Evolutionary conservation across 352 stramenopile species (phyloP).

Genomic region (Globisporangium ultimum): DNA sequence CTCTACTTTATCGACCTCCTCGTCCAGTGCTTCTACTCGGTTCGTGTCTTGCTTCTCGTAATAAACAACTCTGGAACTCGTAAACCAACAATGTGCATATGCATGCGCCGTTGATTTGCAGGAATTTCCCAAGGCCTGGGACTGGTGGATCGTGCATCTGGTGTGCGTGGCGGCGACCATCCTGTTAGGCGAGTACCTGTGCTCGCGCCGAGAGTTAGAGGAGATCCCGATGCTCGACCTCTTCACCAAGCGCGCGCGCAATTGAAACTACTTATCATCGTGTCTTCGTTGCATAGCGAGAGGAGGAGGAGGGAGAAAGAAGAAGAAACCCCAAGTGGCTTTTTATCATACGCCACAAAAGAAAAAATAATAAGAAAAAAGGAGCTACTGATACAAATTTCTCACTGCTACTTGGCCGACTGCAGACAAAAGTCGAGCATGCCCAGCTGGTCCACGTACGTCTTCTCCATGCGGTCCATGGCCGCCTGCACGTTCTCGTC

Average conservation of each 20-base stretch:
- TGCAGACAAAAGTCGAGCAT: constrained; percentile 60
- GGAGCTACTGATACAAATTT: not conserved
- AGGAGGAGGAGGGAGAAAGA: not conserved
- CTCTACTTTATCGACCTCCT: constrained; percentile 87
- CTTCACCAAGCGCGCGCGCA: constrained; percentile 65
- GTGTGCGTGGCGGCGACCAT: constrained; percentile 71
- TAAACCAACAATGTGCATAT: too few relatives aligned
- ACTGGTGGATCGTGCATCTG: constrained; percentile 85
- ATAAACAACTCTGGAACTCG: too few relatives aligned
- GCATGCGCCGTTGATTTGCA: too few relatives aligned
- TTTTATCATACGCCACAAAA: not conserved
- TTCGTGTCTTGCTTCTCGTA: constrained; percentile 15
- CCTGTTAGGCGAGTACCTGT: constrained; percentile 86
- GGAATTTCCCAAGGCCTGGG: constrained; percentile 83
- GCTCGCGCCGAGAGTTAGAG: constrained; percentile 80
- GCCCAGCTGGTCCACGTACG: constrained; percentile 62
- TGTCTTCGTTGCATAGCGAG: not conserved
- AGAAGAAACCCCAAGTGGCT: too few relatives aligned
- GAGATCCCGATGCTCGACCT: constrained; percentile 89
- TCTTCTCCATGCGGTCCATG: constrained; percentile 70
- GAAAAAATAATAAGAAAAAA: not conserved
- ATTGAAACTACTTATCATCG: constrained; percentile 20
- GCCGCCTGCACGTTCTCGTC: constrained; percentile 53
- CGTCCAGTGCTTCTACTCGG: constrained; percentile 79
- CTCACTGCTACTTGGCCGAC: constrained; percentile 17